These are phyloP conservation scores for Cicer yamashitae DNA, from an alignment of 306 rosid species.

Conservation along the genomic window DNA sequence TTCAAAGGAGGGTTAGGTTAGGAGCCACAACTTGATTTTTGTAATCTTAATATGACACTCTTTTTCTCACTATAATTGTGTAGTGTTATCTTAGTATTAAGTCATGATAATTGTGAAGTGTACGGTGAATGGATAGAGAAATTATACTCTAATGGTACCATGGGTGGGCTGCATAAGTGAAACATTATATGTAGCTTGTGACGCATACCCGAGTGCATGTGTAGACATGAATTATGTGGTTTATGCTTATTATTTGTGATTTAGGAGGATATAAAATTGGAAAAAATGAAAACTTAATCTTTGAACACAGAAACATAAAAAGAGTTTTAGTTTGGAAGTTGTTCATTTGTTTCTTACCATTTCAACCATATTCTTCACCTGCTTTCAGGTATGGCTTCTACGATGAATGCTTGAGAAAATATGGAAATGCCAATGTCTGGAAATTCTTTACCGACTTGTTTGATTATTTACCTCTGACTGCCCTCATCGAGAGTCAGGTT, in stretches of 20 bases:
- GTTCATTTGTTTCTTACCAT: slow-evolving; percentile 36
- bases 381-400: slow-evolving; percentile 94
- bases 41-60: neutral
- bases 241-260: slow-evolving; percentile 21
- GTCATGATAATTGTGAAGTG: neutral
- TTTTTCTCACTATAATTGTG: neutral
- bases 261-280: slow-evolving; percentile 1
- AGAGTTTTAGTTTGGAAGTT: neutral
- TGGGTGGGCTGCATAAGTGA: neutral
- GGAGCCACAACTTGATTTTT: slow-evolving; percentile 35
- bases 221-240: slow-evolving; percentile 9
- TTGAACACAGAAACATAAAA: slow-evolving; percentile 14
- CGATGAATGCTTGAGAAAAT: slow-evolving; percentile 98
- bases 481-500: slow-evolving; percentile 99
- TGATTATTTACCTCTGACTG: slow-evolving; percentile 96
- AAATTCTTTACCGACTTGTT: slow-evolving; percentile 88
- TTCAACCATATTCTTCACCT: slow-evolving; percentile 41
- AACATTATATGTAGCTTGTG: slow-evolving; percentile 13
- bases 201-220: slow-evolving; percentile 9
- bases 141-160: slow-evolving; percentile 6
- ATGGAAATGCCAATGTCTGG: slow-evolving; percentile 99
- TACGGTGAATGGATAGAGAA: neutral
- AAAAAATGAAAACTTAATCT: neutral
- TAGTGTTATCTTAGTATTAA: neutral
- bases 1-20: neutral